Percentiles rank a stretch among this genome's conserved stretches.
phyloP scores from a whole-genome alignment of 2,329 filamentous ascomycete species.

The Nemania sp. region DNA sequence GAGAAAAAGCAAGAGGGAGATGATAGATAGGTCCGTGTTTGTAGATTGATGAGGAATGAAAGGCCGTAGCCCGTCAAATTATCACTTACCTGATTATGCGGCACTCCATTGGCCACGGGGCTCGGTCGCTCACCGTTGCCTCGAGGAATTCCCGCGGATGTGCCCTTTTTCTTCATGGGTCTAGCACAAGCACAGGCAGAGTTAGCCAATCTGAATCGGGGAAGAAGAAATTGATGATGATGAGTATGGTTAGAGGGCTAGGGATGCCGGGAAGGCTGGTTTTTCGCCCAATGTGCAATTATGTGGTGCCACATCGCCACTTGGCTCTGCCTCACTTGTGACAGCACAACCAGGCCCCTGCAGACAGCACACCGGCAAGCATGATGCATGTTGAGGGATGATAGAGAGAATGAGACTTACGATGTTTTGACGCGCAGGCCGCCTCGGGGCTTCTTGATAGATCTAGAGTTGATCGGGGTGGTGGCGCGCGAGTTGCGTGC shows the following conservation, averaged over 20 bases:
- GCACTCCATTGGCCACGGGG: slow-evolving; percentile 60
- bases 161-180: slow-evolving; percentile 75
- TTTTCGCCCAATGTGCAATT: slow-evolving; percentile 32
- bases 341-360: slow-evolving; percentile 33
- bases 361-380: slow-evolving; percentile 33
- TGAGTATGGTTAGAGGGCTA: slow-evolving; percentile 12
- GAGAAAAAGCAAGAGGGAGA: background rate
- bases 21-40: background rate
- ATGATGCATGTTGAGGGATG: slow-evolving; percentile 17
- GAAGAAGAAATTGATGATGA: slow-evolving; percentile 7
- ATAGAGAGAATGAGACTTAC: slow-evolving; percentile 52
- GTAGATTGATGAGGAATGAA: background rate
- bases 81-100: slow-evolving; percentile 56
- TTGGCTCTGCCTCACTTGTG: slow-evolving; percentile 36
- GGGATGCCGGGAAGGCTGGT: slow-evolving; percentile 18
- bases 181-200: slow-evolving; percentile 46
- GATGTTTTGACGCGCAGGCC: slow-evolving; percentile 70
- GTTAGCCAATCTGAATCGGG: slow-evolving; percentile 29
- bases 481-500: slow-evolving; percentile 59
- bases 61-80: background rate
- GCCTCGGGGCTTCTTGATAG: slow-evolving; percentile 62
- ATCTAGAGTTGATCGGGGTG: slow-evolving; percentile 59
- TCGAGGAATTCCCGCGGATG: slow-evolving; percentile 69
- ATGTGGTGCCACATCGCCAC: slow-evolving; percentile 42
- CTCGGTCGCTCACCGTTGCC: slow-evolving; percentile 66